phyloP scores from a whole-genome alignment of 768 basidiomycete species.

The Hebeloma cylindrosporum region DNA sequence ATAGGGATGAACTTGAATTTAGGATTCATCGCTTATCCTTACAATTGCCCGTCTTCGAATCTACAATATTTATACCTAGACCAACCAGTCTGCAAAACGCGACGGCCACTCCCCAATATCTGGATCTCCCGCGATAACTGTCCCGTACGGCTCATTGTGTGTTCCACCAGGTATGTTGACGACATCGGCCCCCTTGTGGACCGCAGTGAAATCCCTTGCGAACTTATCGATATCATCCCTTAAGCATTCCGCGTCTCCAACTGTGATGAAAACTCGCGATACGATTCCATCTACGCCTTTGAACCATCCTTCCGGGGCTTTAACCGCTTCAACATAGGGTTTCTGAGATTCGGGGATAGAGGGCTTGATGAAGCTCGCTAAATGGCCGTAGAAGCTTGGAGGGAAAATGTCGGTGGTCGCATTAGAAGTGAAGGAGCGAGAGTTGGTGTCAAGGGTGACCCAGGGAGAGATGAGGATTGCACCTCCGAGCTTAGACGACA shows the following conservation, averaged over 20 bases:
- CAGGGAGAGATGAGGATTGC: slow-evolving; percentile 34
- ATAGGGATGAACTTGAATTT: too few relatives aligned
- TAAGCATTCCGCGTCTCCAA: slow-evolving; percentile 34
- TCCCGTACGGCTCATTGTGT: slow-evolving; percentile 33
- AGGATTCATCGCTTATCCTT: too few relatives aligned
- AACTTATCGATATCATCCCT: slow-evolving; percentile 32
- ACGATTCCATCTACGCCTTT: slow-evolving; percentile 30
- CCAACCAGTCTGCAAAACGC: slow-evolving; percentile 25
- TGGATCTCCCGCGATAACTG: slow-evolving; percentile 21
- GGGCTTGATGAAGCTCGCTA: slow-evolving; percentile 4
- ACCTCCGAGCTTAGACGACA: slow-evolving; percentile 25
- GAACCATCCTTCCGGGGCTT: slow-evolving; percentile 35
- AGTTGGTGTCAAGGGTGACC: slow-evolving; percentile 26
- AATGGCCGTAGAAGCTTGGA: slow-evolving; percentile 11
- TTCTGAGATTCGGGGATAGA: slow-evolving; percentile 20
- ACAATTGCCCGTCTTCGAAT: neutral
- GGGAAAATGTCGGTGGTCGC: slow-evolving; percentile 26
- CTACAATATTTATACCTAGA: slow-evolving; percentile 5
- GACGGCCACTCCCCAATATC: slow-evolving; percentile 20
- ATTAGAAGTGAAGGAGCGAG: slow-evolving; percentile 26
- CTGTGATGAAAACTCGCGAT: slow-evolving; percentile 35
- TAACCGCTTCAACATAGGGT: slow-evolving; percentile 31
- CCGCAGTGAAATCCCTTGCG: neutral
- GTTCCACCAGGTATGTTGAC: slow-evolving; percentile 20
- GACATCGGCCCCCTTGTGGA: slow-evolving; percentile 5